phyloP scores from a whole-genome alignment of 257 asterid genomes.

The Leptodermis oblonga region DNA sequence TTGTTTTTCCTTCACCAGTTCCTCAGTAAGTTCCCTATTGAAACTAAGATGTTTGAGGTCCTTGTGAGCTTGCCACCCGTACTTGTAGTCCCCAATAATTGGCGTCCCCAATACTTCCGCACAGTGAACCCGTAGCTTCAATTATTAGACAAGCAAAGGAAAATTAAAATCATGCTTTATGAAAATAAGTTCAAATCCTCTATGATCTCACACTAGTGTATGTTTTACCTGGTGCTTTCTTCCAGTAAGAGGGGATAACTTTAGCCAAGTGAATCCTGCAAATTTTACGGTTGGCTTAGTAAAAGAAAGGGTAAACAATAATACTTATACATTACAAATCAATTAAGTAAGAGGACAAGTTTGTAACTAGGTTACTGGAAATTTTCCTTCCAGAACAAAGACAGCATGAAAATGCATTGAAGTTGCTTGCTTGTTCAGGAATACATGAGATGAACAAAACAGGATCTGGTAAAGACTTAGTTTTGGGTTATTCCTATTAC shows the following conservation, averaged over 20 bases:
- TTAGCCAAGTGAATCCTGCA: constrained; percentile 88
- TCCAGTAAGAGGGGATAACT: constrained; percentile 83
- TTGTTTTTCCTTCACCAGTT: constrained; percentile 20
- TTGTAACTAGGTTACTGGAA: not conserved
- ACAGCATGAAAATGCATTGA: not conserved
- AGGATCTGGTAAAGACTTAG: not conserved
- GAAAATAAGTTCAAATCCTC: not conserved
- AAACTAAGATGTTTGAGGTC: constrained; percentile 35
- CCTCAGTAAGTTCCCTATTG: constrained; percentile 16
- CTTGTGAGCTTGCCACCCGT: constrained; percentile 90
- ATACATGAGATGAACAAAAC: not conserved
- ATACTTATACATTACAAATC: not conserved
- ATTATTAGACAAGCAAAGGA: constrained; percentile 1
- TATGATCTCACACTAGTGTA: not conserved
- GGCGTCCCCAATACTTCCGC: constrained; percentile 98
- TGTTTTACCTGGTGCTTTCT: constrained; percentile 82
- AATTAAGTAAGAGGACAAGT: not conserved
- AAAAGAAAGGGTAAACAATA: not conserved
- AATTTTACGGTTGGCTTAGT: too few species aligned
- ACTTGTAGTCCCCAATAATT: constrained; percentile 87
- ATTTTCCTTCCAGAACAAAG: not conserved
- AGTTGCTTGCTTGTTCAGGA: not conserved
- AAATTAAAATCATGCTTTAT: constrained; percentile 1
- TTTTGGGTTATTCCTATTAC: not conserved
- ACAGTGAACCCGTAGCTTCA: constrained; percentile 85